phyloP scores from a whole-genome alignment of 148 eudicot species.

The Heliamphora exappendiculata region DNA sequence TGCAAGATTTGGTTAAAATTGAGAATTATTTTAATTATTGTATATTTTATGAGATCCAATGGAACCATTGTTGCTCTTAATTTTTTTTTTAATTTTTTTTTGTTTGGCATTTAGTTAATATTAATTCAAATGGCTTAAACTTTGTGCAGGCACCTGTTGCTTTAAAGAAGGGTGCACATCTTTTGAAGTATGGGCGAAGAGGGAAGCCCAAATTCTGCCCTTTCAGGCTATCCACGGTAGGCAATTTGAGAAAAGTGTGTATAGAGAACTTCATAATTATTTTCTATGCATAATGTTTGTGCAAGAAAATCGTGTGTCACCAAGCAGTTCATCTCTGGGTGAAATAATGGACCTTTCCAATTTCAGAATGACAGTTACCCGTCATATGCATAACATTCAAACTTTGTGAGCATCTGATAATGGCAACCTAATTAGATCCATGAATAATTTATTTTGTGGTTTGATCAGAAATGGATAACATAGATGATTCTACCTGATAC shows the following conservation, averaged over 20 bases:
- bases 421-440: background rate
- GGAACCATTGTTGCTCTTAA: background rate
- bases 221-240: conserved; percentile 31
- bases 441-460: background rate
- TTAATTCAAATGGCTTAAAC: background rate
- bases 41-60: background rate
- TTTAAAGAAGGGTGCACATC: conserved; percentile 38
- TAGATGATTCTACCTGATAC: background rate
- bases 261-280: background rate
- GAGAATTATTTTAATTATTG: background rate
- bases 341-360: no score
- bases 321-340: background rate
- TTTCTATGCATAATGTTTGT: background rate
- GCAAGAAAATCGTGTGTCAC: background rate
- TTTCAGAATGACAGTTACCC: background rate
- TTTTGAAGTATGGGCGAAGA: conserved; percentile 26
- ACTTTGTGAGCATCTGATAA: background rate
- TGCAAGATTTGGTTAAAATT: no score
- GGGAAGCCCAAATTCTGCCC: conserved; percentile 38
- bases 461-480: background rate
- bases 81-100: no score
- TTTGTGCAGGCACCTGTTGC: conserved; percentile 28
- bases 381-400: background rate
- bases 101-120: background rate
- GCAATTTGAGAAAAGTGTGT: background rate